A percentile compares a stretch with the other conserved stretches of the same genome.
phyloP scores from a whole-genome alignment of 1,139 yeast species.

The Geotrichum citri-aurantii region DNA sequence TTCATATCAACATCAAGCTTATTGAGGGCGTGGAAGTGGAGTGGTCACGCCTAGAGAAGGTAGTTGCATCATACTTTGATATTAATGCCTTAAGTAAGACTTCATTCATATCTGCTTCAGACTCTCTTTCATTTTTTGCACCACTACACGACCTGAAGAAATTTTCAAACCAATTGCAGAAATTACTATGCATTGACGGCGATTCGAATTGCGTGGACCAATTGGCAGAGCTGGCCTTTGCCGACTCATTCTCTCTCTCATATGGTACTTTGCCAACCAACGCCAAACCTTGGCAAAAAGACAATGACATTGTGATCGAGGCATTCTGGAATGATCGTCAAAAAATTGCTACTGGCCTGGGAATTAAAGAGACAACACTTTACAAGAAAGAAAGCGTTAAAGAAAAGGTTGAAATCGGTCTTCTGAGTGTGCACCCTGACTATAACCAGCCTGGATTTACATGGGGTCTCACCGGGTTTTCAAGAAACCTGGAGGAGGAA shows the following conservation, averaged over 20 bases:
- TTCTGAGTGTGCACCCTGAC: conserved; percentile 22
- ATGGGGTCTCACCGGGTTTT: conserved; percentile 27
- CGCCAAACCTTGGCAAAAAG: conserved; percentile 23
- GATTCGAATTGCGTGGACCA: conserved; percentile 4
- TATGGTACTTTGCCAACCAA: conserved; percentile 26
- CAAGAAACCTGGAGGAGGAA: conserved; percentile 23
- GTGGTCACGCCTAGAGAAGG: neutral
- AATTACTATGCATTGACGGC: neutral
- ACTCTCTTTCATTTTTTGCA: conserved; percentile 24
- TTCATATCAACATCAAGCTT: conserved; percentile 26
- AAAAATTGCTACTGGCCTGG: conserved; percentile 10
- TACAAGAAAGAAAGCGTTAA: neutral
- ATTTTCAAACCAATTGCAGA: conserved; percentile 2
- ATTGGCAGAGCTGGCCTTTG: conserved; percentile 18
- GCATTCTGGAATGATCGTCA: conserved; percentile 23
- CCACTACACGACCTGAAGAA: conserved; percentile 8
- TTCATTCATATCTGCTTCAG: conserved; percentile 12
- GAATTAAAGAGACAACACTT: neutral
- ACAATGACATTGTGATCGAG: conserved; percentile 27
- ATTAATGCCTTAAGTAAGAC: conserved; percentile 2
- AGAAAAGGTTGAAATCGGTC: conserved; percentile 28
- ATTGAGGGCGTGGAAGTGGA: conserved; percentile 2
- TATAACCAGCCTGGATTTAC: conserved; percentile 22
- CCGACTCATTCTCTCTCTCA: conserved; percentile 26
- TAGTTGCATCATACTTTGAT: conserved; percentile 11